Conservation (phyloP, 2,329 filamentous ascomycete genomes). For the Verticillium longisporum region DNA sequence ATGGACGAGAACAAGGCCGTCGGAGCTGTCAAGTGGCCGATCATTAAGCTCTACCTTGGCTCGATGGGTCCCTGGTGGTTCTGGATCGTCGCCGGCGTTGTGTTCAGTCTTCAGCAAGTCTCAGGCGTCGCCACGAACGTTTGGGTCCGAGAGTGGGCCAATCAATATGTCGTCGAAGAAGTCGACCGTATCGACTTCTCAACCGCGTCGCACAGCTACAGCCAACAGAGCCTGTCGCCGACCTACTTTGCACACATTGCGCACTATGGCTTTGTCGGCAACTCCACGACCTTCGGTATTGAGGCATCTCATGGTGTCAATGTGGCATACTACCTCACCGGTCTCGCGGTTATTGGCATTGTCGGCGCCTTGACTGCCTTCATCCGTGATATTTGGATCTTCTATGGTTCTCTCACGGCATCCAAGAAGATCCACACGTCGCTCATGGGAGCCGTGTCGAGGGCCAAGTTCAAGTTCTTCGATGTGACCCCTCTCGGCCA, state of each 20-base stretch:
- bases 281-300: slow-evolving; percentile 21
- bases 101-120: slow-evolving; percentile 78
- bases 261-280: slow-evolving; percentile 26
- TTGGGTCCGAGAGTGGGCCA: slow-evolving; percentile 94
- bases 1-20: slow-evolving; percentile 73
- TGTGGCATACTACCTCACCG: slow-evolving; percentile 71
- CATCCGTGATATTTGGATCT: slow-evolving; percentile 78
- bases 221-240: slow-evolving; percentile 24
- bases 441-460: slow-evolving; percentile 71
- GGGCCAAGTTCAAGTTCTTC: slow-evolving; percentile 96
- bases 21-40: slow-evolving; percentile 81
- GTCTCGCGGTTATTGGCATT: slow-evolving; percentile 76
- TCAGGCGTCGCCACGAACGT: slow-evolving; percentile 82
- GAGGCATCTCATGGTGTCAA: slow-evolving; percentile 55
- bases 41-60: slow-evolving; percentile 76
- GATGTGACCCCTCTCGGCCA: slow-evolving; percentile 93
- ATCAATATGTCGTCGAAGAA: slow-evolving; percentile 63
- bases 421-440: slow-evolving; percentile 77
- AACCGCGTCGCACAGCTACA: slow-evolving; percentile 26
- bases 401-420: slow-evolving; percentile 83
- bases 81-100: slow-evolving; percentile 68
- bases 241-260: slow-evolving; percentile 32
- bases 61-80: slow-evolving; percentile 98
- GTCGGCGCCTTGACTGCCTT: slow-evolving; percentile 76
- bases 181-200: slow-evolving; percentile 25